These are phyloP conservation scores for Helotiales sp. DNA, from an alignment of 2,329 filamentous ascomycete genomes.

Conservation along the genomic window DNA sequence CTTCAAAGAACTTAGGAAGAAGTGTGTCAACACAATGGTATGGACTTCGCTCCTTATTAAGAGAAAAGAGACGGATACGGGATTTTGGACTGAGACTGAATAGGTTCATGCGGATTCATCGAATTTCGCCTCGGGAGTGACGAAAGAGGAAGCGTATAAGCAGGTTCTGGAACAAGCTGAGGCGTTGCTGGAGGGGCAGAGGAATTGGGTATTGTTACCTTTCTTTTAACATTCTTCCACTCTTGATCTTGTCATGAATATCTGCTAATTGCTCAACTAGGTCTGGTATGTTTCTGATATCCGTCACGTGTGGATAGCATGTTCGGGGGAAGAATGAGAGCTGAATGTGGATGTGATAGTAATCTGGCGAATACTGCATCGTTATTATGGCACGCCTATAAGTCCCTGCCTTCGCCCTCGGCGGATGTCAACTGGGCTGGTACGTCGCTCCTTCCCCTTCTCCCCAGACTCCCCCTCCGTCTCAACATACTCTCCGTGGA, in stretches of 20 bases:
- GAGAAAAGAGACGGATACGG: not conserved
- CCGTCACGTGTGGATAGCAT: slow-evolving; percentile 14
- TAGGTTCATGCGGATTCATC: slow-evolving; percentile 74
- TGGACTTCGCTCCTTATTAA: no score
- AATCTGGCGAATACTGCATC: slow-evolving; percentile 79
- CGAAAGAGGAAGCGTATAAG: slow-evolving; percentile 74
- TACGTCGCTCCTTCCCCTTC: slow-evolving; percentile 40
- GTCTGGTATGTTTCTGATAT: slow-evolving; percentile 46
- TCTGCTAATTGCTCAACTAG: slow-evolving; percentile 35
- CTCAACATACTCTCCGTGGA: no score
- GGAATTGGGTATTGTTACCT: slow-evolving; percentile 71
- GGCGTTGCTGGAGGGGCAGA: slow-evolving; percentile 72
- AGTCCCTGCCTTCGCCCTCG: slow-evolving; percentile 70
- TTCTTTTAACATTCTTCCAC: no score
- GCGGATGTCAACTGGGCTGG: slow-evolving; percentile 78
- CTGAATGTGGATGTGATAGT: slow-evolving; percentile 48
- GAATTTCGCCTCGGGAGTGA: slow-evolving; percentile 69
- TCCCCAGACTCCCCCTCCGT: not conserved
- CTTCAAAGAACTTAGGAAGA: not conserved
- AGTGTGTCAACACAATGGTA: not conserved
- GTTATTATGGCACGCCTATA: slow-evolving; percentile 79
- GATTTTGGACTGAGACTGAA: not conserved
- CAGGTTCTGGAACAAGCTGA: slow-evolving; percentile 75
- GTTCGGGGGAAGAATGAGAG: not conserved
- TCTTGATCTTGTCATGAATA: not conserved